Evolutionary conservation across 1,284 basidiomycete genomes (phyloP).

Genomic region (Bjerkandera adusta): DNA sequence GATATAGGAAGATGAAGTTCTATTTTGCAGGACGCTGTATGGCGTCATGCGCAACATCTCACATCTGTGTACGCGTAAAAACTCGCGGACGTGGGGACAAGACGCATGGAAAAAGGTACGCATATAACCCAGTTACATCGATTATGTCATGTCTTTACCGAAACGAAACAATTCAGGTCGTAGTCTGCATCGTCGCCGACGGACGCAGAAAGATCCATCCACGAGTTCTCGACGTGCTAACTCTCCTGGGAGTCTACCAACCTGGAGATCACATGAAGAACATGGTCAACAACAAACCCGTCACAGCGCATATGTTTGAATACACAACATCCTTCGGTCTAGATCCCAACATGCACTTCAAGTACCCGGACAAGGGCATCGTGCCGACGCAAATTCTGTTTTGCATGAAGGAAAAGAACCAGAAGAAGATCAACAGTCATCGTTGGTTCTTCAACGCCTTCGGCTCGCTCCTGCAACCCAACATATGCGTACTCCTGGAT

Average conservation of each 20-base stretch:
- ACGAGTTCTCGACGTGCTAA: conserved; percentile 90
- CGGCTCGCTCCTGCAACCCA: conserved; percentile 73
- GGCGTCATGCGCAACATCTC: conserved; percentile 94
- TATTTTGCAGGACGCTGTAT: conserved; percentile 94
- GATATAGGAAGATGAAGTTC: conserved; percentile 85
- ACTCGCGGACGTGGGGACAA: conserved; percentile 93
- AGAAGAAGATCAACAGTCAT: conserved; percentile 96
- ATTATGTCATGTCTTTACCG: neutral
- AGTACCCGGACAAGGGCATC: conserved; percentile 94
- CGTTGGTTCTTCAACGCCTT: conserved; percentile 97
- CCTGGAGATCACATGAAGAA: conserved; percentile 87
- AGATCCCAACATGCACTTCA: conserved; percentile 88
- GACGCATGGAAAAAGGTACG: conserved; percentile 95
- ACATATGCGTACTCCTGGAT: conserved; percentile 87
- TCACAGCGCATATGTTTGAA: conserved; percentile 95
- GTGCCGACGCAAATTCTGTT: conserved; percentile 92
- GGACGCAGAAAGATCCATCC: conserved; percentile 92
- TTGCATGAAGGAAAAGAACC: conserved; percentile 92
- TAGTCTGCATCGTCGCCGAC: conserved; percentile 95
- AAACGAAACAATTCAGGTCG: conserved; percentile 53
- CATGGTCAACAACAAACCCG: conserved; percentile 82
- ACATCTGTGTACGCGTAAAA: conserved; percentile 90
- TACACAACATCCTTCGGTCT: conserved; percentile 92
- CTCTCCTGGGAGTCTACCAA: conserved; percentile 78
- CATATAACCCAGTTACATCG: neutral